Conservation (phyloP, 371 early-diverging fungal genomes). For the Apophysomyces sp. region DNA sequence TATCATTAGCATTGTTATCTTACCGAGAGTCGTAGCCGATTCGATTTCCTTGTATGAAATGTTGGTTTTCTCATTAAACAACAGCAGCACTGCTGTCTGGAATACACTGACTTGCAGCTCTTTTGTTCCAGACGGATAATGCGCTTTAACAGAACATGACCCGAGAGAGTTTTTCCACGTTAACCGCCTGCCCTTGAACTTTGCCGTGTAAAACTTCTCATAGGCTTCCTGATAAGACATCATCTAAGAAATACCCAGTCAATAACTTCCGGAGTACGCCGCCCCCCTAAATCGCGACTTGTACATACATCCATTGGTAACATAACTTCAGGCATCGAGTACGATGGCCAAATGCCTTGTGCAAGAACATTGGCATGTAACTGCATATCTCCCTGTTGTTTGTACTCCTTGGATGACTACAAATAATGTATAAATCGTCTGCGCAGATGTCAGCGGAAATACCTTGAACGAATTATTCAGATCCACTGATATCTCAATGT, state of each 20-base stretch:
- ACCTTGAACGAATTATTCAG: slow-evolving; percentile 59
- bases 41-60: slow-evolving; percentile 70
- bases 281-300: too few relatives aligned
- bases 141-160: slow-evolving; percentile 67
- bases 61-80: slow-evolving; percentile 64
- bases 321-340: slow-evolving; percentile 61
- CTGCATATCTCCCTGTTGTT: slow-evolving; percentile 62
- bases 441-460: slow-evolving; percentile 3
- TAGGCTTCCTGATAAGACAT: slow-evolving; percentile 63
- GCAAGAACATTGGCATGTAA: slow-evolving; percentile 82
- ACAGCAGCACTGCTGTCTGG: slow-evolving; percentile 73
- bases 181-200: slow-evolving; percentile 78
- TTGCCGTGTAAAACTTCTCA: slow-evolving; percentile 70
- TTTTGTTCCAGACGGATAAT: slow-evolving; percentile 57
- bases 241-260: slow-evolving; percentile 48
- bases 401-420: slow-evolving; percentile 15
- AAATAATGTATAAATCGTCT: background rate
- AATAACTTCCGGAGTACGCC: background rate
- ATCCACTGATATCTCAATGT: slow-evolving; percentile 81
- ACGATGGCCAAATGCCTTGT: slow-evolving; percentile 89
- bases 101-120: slow-evolving; percentile 74
- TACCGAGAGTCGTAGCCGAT: slow-evolving; percentile 59
- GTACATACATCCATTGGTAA: slow-evolving; percentile 68
- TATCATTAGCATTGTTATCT: slow-evolving; percentile 2
- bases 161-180: slow-evolving; percentile 87